These are phyloP conservation scores for Pseudopyrenochaeta lycopersici DNA, from an alignment of 2,329 filamentous ascomycete species.

Conservation along the genomic window DNA sequence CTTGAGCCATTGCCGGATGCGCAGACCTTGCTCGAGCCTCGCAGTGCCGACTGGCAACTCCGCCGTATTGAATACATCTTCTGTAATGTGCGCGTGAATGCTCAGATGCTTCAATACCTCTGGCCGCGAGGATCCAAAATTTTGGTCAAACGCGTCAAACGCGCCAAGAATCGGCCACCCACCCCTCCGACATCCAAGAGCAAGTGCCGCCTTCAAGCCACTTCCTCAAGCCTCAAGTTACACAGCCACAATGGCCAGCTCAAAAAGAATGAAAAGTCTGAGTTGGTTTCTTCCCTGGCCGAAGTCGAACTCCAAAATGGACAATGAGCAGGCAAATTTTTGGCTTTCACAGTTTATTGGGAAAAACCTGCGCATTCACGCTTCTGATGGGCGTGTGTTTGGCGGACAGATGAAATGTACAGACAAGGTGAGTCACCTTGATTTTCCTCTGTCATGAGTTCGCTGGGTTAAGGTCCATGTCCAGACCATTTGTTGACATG, in stretches of 20 bases:
- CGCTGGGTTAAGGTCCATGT: background rate
- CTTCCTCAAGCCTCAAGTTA: slow-evolving; percentile 10
- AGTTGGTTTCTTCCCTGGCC: slow-evolving; percentile 31
- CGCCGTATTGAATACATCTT: slow-evolving; percentile 43
- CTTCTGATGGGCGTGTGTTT: slow-evolving; percentile 86
- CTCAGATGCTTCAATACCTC: background rate
- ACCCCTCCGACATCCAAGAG: slow-evolving; percentile 4
- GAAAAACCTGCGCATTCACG: slow-evolving; percentile 80
- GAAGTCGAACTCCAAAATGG: slow-evolving; percentile 48
- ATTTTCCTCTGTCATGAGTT: background rate
- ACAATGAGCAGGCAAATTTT: slow-evolving; percentile 62
- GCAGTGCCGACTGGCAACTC: slow-evolving; percentile 38
- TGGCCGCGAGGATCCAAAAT: slow-evolving; percentile 18
- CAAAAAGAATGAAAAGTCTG: slow-evolving; percentile 17
- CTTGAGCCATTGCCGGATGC: slow-evolving; percentile 29
- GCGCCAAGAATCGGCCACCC: slow-evolving; percentile 30
- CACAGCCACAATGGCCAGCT: slow-evolving; percentile 24
- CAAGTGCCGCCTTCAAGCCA: slow-evolving; percentile 2
- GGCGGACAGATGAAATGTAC: slow-evolving; percentile 93
- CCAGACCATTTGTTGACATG: slow-evolving; percentile 1
- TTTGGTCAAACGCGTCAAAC: slow-evolving; percentile 35
- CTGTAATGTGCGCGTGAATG: slow-evolving; percentile 14
- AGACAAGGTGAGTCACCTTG: slow-evolving; percentile 73
- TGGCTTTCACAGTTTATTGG: slow-evolving; percentile 75
- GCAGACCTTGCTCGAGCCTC: slow-evolving; percentile 13